Conservation (phyloP, 2,329 filamentous ascomycete species). For the Fusarium pseudonygamai region DNA sequence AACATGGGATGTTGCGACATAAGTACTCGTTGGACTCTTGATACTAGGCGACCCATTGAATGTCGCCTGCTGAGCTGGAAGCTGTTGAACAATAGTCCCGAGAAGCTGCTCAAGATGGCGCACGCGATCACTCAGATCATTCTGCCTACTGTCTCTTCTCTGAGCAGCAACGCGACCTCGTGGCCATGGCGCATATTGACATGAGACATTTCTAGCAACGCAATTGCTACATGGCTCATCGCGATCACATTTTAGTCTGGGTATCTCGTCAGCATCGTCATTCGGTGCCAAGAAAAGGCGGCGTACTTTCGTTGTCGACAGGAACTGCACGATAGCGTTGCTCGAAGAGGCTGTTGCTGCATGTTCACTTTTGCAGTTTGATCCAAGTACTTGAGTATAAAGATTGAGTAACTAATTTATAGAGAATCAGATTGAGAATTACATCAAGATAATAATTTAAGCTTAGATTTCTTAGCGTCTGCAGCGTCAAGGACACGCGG, state of each 20-base stretch:
- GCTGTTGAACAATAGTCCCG: slow-evolving; percentile 25
- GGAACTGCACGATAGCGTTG: slow-evolving; percentile 20
- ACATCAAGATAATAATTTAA: slow-evolving; percentile 2
- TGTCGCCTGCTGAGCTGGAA: neutral
- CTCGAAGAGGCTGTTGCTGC: slow-evolving; percentile 4
- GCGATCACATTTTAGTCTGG: slow-evolving; percentile 30
- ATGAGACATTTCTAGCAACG: slow-evolving; percentile 25
- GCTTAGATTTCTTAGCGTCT: slow-evolving; percentile 8
- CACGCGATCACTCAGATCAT: slow-evolving; percentile 26
- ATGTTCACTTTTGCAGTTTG: accelerated
- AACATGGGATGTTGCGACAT: neutral
- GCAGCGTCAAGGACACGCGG: neutral
- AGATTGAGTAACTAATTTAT: neutral
- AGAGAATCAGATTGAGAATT: too few species aligned
- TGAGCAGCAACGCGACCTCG: slow-evolving; percentile 17
- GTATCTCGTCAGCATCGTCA: neutral
- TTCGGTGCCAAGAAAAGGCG: neutral
- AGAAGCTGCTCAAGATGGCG: slow-evolving; percentile 30
- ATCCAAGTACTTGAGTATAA: accelerated
- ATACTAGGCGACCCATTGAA: neutral
- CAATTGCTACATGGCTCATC: slow-evolving; percentile 36
- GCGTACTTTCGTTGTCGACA: slow-evolving; percentile 20
- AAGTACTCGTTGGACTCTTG: neutral
- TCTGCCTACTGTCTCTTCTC: neutral
- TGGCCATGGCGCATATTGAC: slow-evolving; percentile 19